These are phyloP conservation scores for Pseudodiploospora longispora DNA, from an alignment of 2,329 filamentous ascomycete genomes.

Conservation along the genomic window DNA sequence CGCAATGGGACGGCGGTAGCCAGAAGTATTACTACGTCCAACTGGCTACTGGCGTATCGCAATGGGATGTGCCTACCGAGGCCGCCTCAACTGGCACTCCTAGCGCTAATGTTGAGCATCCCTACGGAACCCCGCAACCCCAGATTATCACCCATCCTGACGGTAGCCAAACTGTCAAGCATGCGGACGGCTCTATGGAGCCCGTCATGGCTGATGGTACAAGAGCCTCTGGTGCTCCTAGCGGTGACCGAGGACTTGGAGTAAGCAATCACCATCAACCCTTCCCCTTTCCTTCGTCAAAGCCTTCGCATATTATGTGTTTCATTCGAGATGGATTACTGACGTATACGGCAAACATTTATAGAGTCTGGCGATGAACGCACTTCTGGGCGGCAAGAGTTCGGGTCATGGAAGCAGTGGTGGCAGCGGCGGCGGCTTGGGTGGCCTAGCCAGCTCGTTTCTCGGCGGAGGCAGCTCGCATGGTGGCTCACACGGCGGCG, in stretches of 20 bases:
- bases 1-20: slow-evolving; percentile 58
- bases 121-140: slow-evolving; percentile 50
- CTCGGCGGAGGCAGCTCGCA: slow-evolving; percentile 29
- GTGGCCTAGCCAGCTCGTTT: slow-evolving; percentile 40
- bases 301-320: background rate
- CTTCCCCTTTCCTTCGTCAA: slow-evolving; percentile 1
- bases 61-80: slow-evolving; percentile 65
- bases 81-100: slow-evolving; percentile 51
- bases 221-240: slow-evolving; percentile 42
- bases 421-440: slow-evolving; percentile 30
- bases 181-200: slow-evolving; percentile 54
- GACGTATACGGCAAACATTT: slow-evolving; percentile 7
- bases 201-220: slow-evolving; percentile 46
- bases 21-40: slow-evolving; percentile 66
- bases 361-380: slow-evolving; percentile 54
- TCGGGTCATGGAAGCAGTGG: slow-evolving; percentile 17
- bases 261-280: slow-evolving; percentile 36
- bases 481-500: slow-evolving; percentile 19
- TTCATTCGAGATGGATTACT: background rate
- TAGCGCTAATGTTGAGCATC: slow-evolving; percentile 52
- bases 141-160: slow-evolving; percentile 56
- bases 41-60: slow-evolving; percentile 61
- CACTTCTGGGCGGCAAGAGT: slow-evolving; percentile 43
- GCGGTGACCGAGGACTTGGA: slow-evolving; percentile 55
- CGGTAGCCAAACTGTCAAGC: slow-evolving; percentile 52